Evolutionary conservation across 2,329 filamentous ascomycete genomes (phyloP).

Genomic region (Dendrostoma leiphaemia): DNA sequence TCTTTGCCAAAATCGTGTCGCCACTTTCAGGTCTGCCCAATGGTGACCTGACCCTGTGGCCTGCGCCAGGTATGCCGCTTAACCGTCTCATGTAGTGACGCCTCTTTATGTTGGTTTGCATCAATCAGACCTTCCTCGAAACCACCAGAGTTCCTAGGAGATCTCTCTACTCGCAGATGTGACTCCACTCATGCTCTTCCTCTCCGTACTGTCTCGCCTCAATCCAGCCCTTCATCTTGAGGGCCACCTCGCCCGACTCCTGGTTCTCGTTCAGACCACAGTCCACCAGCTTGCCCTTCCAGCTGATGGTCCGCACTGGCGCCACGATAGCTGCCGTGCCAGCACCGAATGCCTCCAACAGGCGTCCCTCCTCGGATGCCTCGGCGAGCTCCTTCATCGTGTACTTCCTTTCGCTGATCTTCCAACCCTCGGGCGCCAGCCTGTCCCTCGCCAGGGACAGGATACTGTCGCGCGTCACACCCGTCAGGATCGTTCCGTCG

Average conservation of each 20-base stretch:
- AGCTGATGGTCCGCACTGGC: slow-evolving; percentile 85
- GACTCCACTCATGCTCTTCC: slow-evolving; percentile 89
- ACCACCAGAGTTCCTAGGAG: not conserved
- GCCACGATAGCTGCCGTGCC: slow-evolving; percentile 94
- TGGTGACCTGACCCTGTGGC: not conserved
- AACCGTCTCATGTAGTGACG: too few species aligned
- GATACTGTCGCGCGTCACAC: slow-evolving; percentile 90
- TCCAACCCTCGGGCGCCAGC: slow-evolving; percentile 83
- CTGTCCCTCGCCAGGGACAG: slow-evolving; percentile 82
- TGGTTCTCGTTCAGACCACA: slow-evolving; percentile 79
- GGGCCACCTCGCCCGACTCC: slow-evolving; percentile 84
- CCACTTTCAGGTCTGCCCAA: not conserved
- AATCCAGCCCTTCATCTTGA: slow-evolving; percentile 94
- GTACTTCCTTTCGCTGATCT: slow-evolving; percentile 83
- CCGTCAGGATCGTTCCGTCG: slow-evolving; percentile 94
- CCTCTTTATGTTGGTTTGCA: not conserved
- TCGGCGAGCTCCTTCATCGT: slow-evolving; percentile 84
- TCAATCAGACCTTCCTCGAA: not conserved
- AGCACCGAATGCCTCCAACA: slow-evolving; percentile 90
- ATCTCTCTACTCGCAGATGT: slow-evolving; percentile 37
- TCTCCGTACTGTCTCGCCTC: slow-evolving; percentile 94
- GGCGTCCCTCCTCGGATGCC: slow-evolving; percentile 76
- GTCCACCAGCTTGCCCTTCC: slow-evolving; percentile 76
- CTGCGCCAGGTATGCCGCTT: not conserved
- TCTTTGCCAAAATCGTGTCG: not conserved